These are phyloP conservation scores for Solanum pinnatisectum DNA, from an alignment of 257 asterid species.

Conservation along the genomic window DNA sequence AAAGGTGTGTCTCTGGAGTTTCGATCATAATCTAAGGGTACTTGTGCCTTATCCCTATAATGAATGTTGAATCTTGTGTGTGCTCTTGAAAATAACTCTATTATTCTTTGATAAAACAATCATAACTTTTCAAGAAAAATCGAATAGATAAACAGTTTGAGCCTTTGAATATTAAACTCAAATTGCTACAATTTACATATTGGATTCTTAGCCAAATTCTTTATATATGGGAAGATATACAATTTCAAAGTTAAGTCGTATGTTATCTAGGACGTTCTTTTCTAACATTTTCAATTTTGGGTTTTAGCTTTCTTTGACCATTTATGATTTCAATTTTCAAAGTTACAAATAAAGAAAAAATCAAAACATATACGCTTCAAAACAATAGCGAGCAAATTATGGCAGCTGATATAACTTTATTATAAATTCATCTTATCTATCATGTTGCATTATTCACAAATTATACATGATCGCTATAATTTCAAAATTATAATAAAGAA, in stretches of 20 bases:
- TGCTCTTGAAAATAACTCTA: too few species aligned
- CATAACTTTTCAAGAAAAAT: background rate
- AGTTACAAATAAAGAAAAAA: background rate
- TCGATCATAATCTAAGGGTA: fast-evolving
- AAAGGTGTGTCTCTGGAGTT: too few species aligned
- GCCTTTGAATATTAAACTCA: background rate
- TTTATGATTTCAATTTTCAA: background rate
- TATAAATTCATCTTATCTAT: background rate
- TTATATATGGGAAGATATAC: background rate
- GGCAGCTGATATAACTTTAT: background rate
- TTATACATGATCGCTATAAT: background rate
- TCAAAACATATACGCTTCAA: too few species aligned
- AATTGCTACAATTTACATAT: background rate
- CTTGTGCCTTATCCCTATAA: too few species aligned
- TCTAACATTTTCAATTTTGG: background rate
- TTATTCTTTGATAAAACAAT: too few species aligned
- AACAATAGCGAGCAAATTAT: background rate
- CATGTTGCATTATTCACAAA: background rate
- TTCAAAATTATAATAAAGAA: background rate
- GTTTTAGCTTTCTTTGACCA: background rate
- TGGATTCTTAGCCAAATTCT: background rate
- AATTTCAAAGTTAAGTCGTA: background rate
- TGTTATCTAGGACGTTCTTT: background rate
- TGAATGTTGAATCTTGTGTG: background rate
- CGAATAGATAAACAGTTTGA: background rate